phyloP scores from a whole-genome alignment of 2,329 filamentous ascomycete species.

The Arthroderma sp. region DNA sequence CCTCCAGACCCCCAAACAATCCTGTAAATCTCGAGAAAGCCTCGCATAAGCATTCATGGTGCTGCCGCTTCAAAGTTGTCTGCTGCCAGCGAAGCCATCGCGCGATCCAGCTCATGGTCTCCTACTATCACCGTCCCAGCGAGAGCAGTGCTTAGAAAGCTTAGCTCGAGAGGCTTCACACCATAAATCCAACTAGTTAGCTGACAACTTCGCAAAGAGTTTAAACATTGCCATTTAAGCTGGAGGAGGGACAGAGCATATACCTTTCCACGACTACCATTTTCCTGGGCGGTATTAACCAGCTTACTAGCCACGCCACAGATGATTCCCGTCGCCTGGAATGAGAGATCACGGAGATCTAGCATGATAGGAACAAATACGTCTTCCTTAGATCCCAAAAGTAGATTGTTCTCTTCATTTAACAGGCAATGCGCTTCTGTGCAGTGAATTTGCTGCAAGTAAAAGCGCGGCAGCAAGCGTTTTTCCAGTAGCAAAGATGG shows the following conservation, averaged over 20 bases:
- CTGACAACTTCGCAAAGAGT: too few relatives aligned
- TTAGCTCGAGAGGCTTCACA: constrained; percentile 53
- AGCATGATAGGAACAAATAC: constrained; percentile 76
- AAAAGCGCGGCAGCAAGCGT: constrained; percentile 48
- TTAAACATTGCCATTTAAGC: too few relatives aligned
- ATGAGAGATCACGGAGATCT: constrained; percentile 64
- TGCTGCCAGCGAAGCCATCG: constrained; percentile 52
- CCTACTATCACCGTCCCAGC: constrained; percentile 82
- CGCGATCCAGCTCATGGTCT: constrained; percentile 58
- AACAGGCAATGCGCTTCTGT: constrained; percentile 24
- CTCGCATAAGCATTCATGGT: too few relatives aligned
- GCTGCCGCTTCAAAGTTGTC: constrained; percentile 5
- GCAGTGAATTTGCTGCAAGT: constrained; percentile 61
- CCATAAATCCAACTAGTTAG: too few relatives aligned
- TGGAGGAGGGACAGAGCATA: too few relatives aligned
- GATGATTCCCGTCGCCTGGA: constrained; percentile 87
- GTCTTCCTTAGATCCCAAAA: constrained; percentile 59
- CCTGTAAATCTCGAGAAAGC: too few relatives aligned
- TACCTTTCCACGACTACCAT: too few relatives aligned
- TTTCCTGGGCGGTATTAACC: constrained; percentile 26
- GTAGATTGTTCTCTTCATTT: constrained; percentile 42
- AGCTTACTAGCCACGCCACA: constrained; percentile 81
- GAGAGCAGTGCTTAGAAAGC: constrained; percentile 76
- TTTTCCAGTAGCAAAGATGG: constrained; percentile 34
- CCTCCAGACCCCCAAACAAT: too few relatives aligned